Conservation (phyloP, 2,329 filamentous ascomycete species). For the Claviceps sp. region DNA sequence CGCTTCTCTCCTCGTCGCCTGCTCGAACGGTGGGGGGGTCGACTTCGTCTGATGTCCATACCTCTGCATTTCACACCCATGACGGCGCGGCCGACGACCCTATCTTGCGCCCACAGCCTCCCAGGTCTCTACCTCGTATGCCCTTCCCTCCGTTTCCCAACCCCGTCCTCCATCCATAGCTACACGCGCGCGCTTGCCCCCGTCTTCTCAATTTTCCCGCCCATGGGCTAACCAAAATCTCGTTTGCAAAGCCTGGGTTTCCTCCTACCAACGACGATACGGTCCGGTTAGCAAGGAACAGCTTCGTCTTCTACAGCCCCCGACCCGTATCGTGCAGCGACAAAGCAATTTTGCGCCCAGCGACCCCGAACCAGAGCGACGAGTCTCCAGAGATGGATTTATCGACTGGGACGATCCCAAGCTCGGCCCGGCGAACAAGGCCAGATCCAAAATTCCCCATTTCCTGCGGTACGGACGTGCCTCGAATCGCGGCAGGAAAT, state of each 20-base stretch:
- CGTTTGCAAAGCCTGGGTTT: conserved; percentile 34
- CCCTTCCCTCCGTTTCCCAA: background rate
- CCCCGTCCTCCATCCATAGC: too few species aligned
- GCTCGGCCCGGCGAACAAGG: conserved; percentile 20
- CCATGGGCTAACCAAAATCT: conserved; percentile 18
- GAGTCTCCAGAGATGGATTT: conserved; percentile 36
- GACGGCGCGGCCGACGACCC: conserved; percentile 7
- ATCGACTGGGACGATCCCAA: conserved; percentile 27
- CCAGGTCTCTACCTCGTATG: conserved; percentile 19
- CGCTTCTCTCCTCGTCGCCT: conserved; percentile 8
- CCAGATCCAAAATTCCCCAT: conserved; percentile 27
- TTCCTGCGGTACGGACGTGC: conserved; percentile 35
- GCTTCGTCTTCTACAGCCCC: conserved; percentile 24
- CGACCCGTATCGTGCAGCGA: conserved; percentile 23
- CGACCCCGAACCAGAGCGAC: conserved; percentile 23
- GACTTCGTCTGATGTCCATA: conserved; percentile 5
- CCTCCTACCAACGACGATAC: conserved; percentile 30
- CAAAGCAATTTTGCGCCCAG: conserved; percentile 29
- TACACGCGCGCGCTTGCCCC: too few species aligned
- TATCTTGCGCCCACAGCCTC: conserved; percentile 11
- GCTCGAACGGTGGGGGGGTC: conserved; percentile 7
- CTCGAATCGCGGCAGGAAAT: conserved; percentile 34
- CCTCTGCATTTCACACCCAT: conserved; percentile 2
- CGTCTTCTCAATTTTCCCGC: too few species aligned
- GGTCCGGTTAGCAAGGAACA: conserved; percentile 25